Conservation (phyloP, 148 eudicot genomes). For the Amaranthus cruentus region DNA sequence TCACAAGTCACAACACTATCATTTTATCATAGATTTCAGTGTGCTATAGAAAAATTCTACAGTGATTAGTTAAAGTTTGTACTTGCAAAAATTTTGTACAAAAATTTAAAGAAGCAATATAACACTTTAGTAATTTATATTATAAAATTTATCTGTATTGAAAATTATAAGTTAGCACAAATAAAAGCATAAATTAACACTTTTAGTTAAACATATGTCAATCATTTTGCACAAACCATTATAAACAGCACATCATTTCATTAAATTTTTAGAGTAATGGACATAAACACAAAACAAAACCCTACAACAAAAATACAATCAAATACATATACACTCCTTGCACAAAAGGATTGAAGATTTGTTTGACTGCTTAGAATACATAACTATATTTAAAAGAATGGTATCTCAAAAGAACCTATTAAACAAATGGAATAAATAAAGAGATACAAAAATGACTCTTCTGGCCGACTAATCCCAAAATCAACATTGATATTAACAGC, state of each 20-base stretch:
- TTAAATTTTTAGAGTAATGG: background rate
- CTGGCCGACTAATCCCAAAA: slow-evolving; percentile 40
- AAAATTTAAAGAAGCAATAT: too few species aligned
- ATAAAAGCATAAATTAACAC: too few species aligned
- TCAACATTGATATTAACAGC: slow-evolving; percentile 17
- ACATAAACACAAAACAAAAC: slow-evolving; percentile 17
- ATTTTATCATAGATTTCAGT: too few species aligned
- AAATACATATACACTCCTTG: slow-evolving; percentile 35
- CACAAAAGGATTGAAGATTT: slow-evolving; percentile 17
- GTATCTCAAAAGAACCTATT: slow-evolving; percentile 10
- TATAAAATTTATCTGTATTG: too few species aligned
- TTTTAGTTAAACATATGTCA: too few species aligned
- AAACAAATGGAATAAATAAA: background rate
- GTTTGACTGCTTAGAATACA: slow-evolving; percentile 29
- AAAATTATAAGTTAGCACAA: too few species aligned
- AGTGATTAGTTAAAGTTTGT: too few species aligned
- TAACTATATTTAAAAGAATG: slow-evolving; percentile 47
- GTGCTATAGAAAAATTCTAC: too few species aligned
- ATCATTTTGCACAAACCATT: background rate
- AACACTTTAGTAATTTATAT: too few species aligned
- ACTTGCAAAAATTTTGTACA: too few species aligned
- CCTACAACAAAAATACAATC: slow-evolving; percentile 5
- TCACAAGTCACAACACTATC: too few species aligned
- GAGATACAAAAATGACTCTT: slow-evolving; percentile 18
- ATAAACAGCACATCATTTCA: slow-evolving; percentile 7